Evolutionary conservation across 192 early-diverging fungal species (phyloP).

Genomic region (Dimargaris xerosporica): DNA sequence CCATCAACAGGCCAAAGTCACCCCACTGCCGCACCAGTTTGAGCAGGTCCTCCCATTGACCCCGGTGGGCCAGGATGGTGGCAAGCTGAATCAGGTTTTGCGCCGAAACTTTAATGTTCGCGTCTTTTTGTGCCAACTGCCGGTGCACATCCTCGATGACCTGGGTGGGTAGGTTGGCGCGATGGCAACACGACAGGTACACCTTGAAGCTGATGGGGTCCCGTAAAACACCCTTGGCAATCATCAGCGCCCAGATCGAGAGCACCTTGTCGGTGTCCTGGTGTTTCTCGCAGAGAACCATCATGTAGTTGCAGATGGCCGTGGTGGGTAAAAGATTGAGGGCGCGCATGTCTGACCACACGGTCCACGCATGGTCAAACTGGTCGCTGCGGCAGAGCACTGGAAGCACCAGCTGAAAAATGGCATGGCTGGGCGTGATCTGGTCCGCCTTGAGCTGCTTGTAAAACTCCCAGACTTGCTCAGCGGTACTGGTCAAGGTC

Average conservation of each 20-base stretch:
- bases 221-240: not conserved
- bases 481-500: not conserved
- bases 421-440: not conserved
- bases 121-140: not conserved
- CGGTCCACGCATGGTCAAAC: slow-evolving; percentile 1
- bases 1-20: slow-evolving; percentile 1
- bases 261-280: slow-evolving; percentile 8
- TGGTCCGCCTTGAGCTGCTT: not conserved
- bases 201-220: slow-evolving; percentile 9
- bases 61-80: not conserved
- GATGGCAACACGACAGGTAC: slow-evolving; percentile 9
- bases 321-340: not conserved
- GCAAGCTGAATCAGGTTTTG: slow-evolving; percentile 7
- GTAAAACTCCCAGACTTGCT: slow-evolving; percentile 2
- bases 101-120: not conserved
- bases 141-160: not conserved
- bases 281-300: not conserved
- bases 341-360: not conserved
- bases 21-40: slow-evolving; percentile 7
- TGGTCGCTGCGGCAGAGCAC: slow-evolving; percentile 6
- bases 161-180: not conserved
- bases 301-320: slow-evolving; percentile 8
- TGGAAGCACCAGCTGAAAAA: slow-evolving; percentile 7
- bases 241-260: not conserved
- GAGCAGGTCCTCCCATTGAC: not conserved